phyloP scores from a whole-genome alignment of 2,329 filamentous ascomycete genomes.

The Colletotrichum sojae region DNA sequence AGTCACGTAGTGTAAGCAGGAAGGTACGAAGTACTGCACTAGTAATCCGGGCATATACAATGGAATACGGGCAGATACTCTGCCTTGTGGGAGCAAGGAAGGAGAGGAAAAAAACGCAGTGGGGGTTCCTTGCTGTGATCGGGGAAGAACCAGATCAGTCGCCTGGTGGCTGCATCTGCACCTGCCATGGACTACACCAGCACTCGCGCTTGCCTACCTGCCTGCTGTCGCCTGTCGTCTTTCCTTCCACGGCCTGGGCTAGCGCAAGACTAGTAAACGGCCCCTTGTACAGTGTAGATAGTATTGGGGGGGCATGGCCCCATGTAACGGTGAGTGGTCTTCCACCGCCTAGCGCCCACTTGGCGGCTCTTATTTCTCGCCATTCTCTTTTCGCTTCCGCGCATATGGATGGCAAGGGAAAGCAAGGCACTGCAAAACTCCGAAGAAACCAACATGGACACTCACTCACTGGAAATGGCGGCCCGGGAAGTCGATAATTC shows the following conservation, averaged over 20 bases:
- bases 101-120: background rate
- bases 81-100: background rate
- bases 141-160: constrained; percentile 16
- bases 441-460: background rate
- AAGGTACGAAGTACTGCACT: no score
- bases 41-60: no score
- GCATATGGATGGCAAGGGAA: constrained; percentile 2
- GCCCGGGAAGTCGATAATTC: background rate
- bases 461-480: no score
- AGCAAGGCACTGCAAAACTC: background rate
- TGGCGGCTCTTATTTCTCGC: constrained; percentile 29
- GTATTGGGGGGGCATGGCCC: background rate
- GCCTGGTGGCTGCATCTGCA: background rate
- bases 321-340: background rate
- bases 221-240: constrained; percentile 2
- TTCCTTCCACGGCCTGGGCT: background rate
- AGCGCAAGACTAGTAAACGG: background rate
- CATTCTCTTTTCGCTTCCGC: background rate
- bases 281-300: no score
- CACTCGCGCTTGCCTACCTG: background rate
- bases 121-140: constrained; percentile 6
- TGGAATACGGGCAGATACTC: no score
- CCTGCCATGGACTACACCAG: background rate
- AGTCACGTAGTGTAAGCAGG: no score
- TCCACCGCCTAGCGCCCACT: background rate